Conservation (phyloP, 2,329 filamentous ascomycete species). For the Claviceps sp. region DNA sequence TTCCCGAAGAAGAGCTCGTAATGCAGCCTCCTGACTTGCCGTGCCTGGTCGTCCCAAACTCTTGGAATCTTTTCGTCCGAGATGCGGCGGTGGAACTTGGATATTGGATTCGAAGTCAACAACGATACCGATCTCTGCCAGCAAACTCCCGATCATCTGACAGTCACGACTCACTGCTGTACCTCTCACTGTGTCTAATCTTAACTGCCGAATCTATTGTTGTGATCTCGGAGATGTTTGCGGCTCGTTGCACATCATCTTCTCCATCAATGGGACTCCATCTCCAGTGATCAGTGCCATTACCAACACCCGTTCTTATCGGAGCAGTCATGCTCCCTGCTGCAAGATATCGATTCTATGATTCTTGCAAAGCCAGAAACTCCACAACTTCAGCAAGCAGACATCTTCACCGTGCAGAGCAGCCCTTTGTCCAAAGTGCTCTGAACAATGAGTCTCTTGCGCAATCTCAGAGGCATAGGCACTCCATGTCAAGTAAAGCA, state of each 20-base stretch:
- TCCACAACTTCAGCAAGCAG: background rate
- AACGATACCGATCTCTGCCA: background rate
- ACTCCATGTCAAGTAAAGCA: constrained; percentile 1
- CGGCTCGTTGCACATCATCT: background rate
- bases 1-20: no score
- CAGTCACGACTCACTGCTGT: background rate
- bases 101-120: background rate
- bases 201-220: background rate
- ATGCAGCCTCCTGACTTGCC: background rate
- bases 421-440: background rate
- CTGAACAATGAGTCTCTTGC: background rate
- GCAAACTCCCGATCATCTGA: background rate
- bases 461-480: constrained; percentile 1
- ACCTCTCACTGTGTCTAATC: background rate
- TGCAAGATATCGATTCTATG: background rate
- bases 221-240: background rate
- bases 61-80: no score
- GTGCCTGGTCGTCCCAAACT: no score
- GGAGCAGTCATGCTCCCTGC: background rate
- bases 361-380: background rate
- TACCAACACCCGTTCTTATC: background rate
- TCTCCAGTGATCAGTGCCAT: background rate
- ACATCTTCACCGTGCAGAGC: background rate
- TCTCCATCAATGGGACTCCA: background rate
- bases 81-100: no score